These are phyloP conservation scores for Podospora australis DNA, from an alignment of 495 filamentous ascomycete species.

Conservation along the genomic window DNA sequence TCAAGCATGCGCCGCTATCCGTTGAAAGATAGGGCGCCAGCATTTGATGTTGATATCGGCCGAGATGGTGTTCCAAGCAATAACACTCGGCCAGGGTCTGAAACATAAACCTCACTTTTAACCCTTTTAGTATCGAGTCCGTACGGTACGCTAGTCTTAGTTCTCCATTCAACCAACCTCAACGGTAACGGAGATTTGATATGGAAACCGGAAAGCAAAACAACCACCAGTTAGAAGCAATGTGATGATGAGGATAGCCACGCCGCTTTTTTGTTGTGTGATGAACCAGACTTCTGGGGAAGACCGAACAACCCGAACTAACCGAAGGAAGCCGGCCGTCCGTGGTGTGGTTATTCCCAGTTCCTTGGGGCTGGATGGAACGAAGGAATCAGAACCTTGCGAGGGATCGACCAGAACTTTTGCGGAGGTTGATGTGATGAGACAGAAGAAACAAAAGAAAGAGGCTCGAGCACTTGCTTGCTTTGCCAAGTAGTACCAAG, in stretches of 20 bases:
- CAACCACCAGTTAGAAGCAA: neutral
- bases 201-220: neutral
- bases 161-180: neutral
- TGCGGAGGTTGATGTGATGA: neutral
- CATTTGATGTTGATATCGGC: neutral
- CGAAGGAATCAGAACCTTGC: neutral
- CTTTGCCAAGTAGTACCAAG: neutral
- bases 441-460: too few species aligned
- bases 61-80: neutral
- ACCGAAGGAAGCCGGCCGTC: neutral
- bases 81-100: neutral
- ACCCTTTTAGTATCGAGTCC: neutral
- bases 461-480: neutral
- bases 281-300: neutral
- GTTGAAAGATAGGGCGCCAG: neutral
- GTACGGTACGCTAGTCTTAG: neutral
- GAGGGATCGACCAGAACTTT: neutral
- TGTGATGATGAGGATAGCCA: too few species aligned
- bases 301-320: neutral
- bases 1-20: neutral
- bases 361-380: conserved; percentile 6
- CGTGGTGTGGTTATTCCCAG: neutral
- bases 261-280: too few species aligned
- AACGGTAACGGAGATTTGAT: neutral
- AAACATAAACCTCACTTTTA: neutral